phyloP scores from a whole-genome alignment of 176 grass and related monocot species.

The Carex parvula region DNA sequence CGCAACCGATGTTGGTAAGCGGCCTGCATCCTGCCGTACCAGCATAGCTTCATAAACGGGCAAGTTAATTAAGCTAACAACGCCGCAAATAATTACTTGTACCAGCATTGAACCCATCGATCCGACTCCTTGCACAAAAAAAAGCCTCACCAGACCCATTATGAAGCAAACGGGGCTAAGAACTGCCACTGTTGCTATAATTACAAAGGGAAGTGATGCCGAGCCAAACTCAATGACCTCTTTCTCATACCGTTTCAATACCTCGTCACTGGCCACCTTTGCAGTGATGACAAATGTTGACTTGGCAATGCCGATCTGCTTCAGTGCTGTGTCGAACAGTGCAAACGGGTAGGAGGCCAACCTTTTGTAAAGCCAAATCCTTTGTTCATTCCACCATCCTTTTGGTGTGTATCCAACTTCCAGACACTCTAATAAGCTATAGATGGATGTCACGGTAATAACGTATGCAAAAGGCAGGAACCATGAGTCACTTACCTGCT shows the following conservation, averaged over 20 bases:
- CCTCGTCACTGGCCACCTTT: constrained; percentile 40
- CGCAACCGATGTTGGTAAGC: constrained; percentile 23
- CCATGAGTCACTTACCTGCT: constrained; percentile 51
- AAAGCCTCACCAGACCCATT: background rate
- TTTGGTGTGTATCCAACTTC: constrained; percentile 39
- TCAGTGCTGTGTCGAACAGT: constrained; percentile 32
- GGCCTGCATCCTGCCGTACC: constrained; percentile 26
- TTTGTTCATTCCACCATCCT: constrained; percentile 75
- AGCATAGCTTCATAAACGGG: constrained; percentile 45
- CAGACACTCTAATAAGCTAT: constrained; percentile 46
- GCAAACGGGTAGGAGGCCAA: constrained; percentile 56
- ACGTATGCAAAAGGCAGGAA: constrained; percentile 56
- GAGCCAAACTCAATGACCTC: constrained; percentile 41
- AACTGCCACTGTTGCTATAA: constrained; percentile 27
- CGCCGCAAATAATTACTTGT: constrained; percentile 24
- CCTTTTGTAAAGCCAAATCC: constrained; percentile 63
- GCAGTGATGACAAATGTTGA: constrained; percentile 49
- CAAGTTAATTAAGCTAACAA: constrained; percentile 29
- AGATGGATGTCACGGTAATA: constrained; percentile 28
- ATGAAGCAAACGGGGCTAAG: constrained; percentile 25
- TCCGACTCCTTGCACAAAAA: constrained; percentile 10
- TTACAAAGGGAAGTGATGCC: constrained; percentile 30
- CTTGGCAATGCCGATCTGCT: constrained; percentile 40
- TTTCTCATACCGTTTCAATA: constrained; percentile 28
- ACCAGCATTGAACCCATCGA: constrained; percentile 8